Percentiles rank a stretch among this genome's conserved stretches.
Evolutionary conservation across 352 stramenopile species (phyloP).

Genomic region (Phytophthora meadii): DNA sequence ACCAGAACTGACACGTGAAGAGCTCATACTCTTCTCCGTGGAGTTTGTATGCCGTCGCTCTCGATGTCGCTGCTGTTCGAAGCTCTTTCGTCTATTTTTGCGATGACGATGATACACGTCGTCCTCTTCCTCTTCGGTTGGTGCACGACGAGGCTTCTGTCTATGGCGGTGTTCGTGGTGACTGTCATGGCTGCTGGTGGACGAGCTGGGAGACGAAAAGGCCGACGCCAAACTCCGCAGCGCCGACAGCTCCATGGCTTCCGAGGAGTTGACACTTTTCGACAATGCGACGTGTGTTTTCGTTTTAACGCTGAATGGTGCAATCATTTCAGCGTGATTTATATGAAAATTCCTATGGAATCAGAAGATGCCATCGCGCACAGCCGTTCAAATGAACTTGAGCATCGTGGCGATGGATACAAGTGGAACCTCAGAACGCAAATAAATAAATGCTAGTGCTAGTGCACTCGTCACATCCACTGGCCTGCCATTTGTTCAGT

Average conservation of each 20-base stretch:
- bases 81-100: conserved; percentile 30
- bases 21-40: conserved; percentile 35
- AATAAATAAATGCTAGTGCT: too few species aligned
- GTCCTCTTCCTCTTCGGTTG: conserved; percentile 5
- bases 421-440: not conserved
- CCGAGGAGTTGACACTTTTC: conserved; percentile 18
- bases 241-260: conserved; percentile 24
- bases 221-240: conserved; percentile 11
- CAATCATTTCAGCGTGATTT: conserved; percentile 5
- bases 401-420: conserved; percentile 6
- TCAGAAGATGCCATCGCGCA: not conserved
- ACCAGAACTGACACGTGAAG: conserved; percentile 7
- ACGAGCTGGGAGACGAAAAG: conserved; percentile 32
- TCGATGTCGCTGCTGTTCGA: conserved; percentile 14
- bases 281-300: conserved; percentile 24
- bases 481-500: too few species aligned
- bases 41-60: conserved; percentile 25
- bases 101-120: conserved; percentile 29
- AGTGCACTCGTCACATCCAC: not conserved
- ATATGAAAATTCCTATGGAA: not conserved
- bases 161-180: conserved; percentile 2
- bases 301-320: not conserved
- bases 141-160: not conserved
- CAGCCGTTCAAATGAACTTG: not conserved
- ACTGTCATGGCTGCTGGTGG: conserved; percentile 29